Evolutionary conservation across 106 monocot genomes (phyloP).

Genomic region (Phalaenopsis aphrodite): DNA sequence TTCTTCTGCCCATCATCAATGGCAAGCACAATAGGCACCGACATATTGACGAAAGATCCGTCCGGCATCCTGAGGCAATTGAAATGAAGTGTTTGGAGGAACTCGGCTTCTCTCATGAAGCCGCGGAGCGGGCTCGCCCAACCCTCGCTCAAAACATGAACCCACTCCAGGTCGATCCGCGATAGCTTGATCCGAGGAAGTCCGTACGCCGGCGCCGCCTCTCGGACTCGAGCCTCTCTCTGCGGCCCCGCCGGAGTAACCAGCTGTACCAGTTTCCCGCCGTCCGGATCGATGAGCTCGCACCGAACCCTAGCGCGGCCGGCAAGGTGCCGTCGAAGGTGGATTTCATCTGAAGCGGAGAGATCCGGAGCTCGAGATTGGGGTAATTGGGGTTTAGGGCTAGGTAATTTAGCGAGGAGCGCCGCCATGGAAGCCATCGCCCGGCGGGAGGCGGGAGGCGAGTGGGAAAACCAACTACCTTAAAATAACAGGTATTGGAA

Average conservation of each 20-base stretch:
- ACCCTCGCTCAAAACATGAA: slow-evolving; percentile 85
- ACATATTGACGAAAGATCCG: slow-evolving; percentile 74
- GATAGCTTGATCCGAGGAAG: slow-evolving; percentile 37
- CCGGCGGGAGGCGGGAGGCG: not conserved
- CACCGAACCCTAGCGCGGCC: not conserved
- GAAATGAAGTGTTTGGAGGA: slow-evolving; percentile 99
- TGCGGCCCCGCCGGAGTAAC: slow-evolving; percentile 39
- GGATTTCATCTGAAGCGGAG: not conserved
- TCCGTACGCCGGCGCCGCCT: slow-evolving; percentile 34
- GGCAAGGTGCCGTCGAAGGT: not conserved
- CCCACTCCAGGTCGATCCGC: slow-evolving; percentile 70
- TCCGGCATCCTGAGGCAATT: slow-evolving; percentile 55
- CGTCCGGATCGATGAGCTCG: slow-evolving; percentile 82
- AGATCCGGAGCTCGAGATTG: not conserved
- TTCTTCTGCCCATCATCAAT: slow-evolving; percentile 61
- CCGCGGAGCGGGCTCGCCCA: slow-evolving; percentile 88
- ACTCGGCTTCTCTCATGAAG: slow-evolving; percentile 81
- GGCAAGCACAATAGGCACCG: slow-evolving; percentile 82
- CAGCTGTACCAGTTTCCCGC: slow-evolving; percentile 73
- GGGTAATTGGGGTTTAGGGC: not conserved
- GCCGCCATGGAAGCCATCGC: not conserved
- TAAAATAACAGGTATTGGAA: not conserved
- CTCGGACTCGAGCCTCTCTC: slow-evolving; percentile 33
- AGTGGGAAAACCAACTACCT: not conserved
- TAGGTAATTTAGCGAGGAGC: not conserved